phyloP scores from a whole-genome alignment of 1,284 basidiomycete species.

The Ceratobasidium sp. region DNA sequence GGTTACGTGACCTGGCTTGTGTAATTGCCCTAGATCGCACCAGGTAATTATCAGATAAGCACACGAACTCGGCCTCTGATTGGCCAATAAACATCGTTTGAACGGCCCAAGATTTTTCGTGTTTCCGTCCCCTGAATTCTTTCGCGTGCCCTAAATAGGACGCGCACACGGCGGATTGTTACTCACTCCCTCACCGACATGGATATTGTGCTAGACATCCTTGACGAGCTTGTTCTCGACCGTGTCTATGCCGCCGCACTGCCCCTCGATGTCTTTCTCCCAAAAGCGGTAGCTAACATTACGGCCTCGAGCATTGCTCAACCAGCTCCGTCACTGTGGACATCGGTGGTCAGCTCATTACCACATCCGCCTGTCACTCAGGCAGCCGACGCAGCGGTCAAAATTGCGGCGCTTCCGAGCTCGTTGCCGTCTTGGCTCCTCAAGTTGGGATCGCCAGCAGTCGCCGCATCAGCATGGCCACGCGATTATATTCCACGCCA shows the following conservation, averaged over 20 bases:
- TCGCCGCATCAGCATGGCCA: slow-evolving; percentile 71
- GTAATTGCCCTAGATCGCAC: too few species aligned
- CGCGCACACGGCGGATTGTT: slow-evolving; percentile 11
- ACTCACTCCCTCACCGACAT: slow-evolving; percentile 54
- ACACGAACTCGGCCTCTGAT: slow-evolving; percentile 29
- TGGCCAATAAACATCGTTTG: slow-evolving; percentile 35
- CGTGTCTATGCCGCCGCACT: slow-evolving; percentile 74
- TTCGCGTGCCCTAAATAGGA: slow-evolving; percentile 14
- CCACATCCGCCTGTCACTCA: slow-evolving; percentile 56
- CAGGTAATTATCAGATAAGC: too few species aligned
- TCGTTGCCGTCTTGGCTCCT: slow-evolving; percentile 28
- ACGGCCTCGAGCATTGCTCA: slow-evolving; percentile 54
- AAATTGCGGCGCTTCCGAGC: slow-evolving; percentile 46
- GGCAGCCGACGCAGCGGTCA: slow-evolving; percentile 6
- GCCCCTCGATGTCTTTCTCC: slow-evolving; percentile 60
- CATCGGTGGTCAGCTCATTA: slow-evolving; percentile 59
- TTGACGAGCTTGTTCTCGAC: slow-evolving; percentile 82
- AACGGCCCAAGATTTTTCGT: slow-evolving; percentile 13
- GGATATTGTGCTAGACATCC: slow-evolving; percentile 79
- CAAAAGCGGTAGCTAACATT: slow-evolving; percentile 38
- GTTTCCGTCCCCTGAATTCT: slow-evolving; percentile 14
- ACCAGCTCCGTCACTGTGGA: slow-evolving; percentile 47
- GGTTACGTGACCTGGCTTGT: too few species aligned
- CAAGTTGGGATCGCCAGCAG: slow-evolving; percentile 44
- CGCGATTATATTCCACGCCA: slow-evolving; percentile 83